phyloP scores from a whole-genome alignment of 495 filamentous ascomycete genomes.

The Lichenothelia convexa region DNA sequence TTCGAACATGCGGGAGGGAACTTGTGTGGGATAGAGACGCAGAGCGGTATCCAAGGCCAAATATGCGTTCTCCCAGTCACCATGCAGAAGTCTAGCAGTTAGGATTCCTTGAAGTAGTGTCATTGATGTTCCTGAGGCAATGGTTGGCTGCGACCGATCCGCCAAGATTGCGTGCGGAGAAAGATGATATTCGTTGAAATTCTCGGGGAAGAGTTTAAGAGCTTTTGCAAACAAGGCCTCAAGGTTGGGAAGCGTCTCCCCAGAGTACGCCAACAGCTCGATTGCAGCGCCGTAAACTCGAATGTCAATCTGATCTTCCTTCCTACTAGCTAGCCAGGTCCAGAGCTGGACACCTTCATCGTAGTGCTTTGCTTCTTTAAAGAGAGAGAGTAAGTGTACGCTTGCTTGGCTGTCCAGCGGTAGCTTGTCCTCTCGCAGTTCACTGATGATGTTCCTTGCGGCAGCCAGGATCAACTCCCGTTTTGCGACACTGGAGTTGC shows the following conservation, averaged over 20 bases:
- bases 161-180: conserved; percentile 20
- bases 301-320: conserved; percentile 18
- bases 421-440: too few relatives aligned
- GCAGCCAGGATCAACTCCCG: too few relatives aligned
- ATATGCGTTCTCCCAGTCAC: conserved; percentile 29
- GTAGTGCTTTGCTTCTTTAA: conserved; percentile 25
- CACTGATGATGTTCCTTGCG: too few relatives aligned
- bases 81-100: conserved; percentile 24
- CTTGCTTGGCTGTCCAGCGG: conserved; percentile 14
- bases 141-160: conserved; percentile 14
- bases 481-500: too few relatives aligned
- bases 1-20: conserved; percentile 23
- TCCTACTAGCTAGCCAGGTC: conserved; percentile 23
- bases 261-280: conserved; percentile 26
- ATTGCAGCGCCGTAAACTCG: conserved; percentile 30
- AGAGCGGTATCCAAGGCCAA: conserved; percentile 28
- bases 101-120: conserved; percentile 30
- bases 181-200: conserved; percentile 23
- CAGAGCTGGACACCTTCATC: conserved; percentile 24
- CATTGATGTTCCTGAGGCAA: conserved; percentile 18
- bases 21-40: conserved; percentile 24
- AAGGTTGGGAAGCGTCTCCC: conserved; percentile 16
- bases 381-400: conserved; percentile 27
- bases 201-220: conserved; percentile 22
- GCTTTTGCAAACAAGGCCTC: conserved; percentile 25